Evolutionary conservation across 805 yeast genomes (phyloP).

Genomic region (Teunomyces panamensis): DNA sequence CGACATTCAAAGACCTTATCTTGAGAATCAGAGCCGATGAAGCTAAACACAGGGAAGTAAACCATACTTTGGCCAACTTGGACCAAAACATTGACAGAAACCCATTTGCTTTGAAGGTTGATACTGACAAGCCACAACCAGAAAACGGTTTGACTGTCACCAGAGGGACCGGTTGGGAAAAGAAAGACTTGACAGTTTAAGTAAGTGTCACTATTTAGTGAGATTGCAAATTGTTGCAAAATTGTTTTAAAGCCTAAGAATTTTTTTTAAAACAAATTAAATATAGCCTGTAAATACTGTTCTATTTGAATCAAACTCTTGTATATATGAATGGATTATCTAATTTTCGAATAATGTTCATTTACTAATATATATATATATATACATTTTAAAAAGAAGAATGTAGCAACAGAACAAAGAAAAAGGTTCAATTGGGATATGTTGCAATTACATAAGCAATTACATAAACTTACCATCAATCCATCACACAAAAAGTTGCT

Average conservation of each 20-base stretch:
- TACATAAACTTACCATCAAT: neutral
- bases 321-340: too few relatives aligned
- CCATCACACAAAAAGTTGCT: neutral
- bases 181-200: conserved; percentile 27
- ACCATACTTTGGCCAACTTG: conserved; percentile 71
- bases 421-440: too few relatives aligned
- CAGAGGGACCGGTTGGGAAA: conserved; percentile 41
- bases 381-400: too few relatives aligned
- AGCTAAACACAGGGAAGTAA: conserved; percentile 76
- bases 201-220: neutral
- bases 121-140: conserved; percentile 37
- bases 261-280: too few relatives aligned
- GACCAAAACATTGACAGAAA: conserved; percentile 54
- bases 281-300: too few relatives aligned
- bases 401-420: too few relatives aligned
- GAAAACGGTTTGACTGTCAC: conserved; percentile 29
- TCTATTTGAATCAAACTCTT: too few relatives aligned
- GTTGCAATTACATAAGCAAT: neutral
- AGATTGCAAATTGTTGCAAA: too few relatives aligned
- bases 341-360: too few relatives aligned
- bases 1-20: conserved; percentile 58
- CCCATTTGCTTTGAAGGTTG: conserved; percentile 55
- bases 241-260: too few relatives aligned
- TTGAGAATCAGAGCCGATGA: conserved; percentile 70
- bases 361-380: too few relatives aligned